Evolutionary conservation across 2,329 filamentous ascomycete genomes (phyloP), one percentile per base, ranked within the genome.

Genomic region (Epicoccum nigrum): DNA sequence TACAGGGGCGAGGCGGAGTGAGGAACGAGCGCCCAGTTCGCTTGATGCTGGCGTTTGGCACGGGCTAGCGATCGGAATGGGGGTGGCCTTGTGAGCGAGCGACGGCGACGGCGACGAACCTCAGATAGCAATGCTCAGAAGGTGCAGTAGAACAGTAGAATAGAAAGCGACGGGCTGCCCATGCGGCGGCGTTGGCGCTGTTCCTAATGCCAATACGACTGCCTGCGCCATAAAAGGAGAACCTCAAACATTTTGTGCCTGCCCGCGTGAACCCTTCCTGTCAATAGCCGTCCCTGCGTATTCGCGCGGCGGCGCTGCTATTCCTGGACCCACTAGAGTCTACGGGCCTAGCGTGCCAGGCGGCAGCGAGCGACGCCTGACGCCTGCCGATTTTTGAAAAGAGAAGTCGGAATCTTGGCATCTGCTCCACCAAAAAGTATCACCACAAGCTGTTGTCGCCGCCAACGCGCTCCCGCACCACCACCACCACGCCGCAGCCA

Each of bases 401-500:
- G 30, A 9, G 6, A 25, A 4, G 9, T 6, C 37, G 33, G 49
- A 54, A 11, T 54, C 51, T 52, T 52, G 49, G 49, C 49, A 32
- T 2, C n/a, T 39, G 25, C 51, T 58, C 51, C 51, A 54, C 51
- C 41, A 49, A 54, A 51, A 54, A 54, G 51, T 54, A 54, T 61
- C 45, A 30, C 28, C 28, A 30, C 28, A 13, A 27, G 42, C 41
- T 11, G 37, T 43, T 21, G 37, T 45, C 51, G 44, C 47, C 33
- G 31, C 33, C 31, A 13, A 28, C 41, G 19, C 42, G 21, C 43
- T 16, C 41, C 23, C 38, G 13, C 48, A 56, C 45, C 48, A 57
- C 44, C 28, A 54, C 51, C 4, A n/a, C 16, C 21, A 23, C 51
- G 44, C 54, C 53, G 48, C 60, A 63, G 73, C 55, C 28, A 97